Conservation (phyloP, 208 protist species). For the Crithidia expoeki region DNA sequence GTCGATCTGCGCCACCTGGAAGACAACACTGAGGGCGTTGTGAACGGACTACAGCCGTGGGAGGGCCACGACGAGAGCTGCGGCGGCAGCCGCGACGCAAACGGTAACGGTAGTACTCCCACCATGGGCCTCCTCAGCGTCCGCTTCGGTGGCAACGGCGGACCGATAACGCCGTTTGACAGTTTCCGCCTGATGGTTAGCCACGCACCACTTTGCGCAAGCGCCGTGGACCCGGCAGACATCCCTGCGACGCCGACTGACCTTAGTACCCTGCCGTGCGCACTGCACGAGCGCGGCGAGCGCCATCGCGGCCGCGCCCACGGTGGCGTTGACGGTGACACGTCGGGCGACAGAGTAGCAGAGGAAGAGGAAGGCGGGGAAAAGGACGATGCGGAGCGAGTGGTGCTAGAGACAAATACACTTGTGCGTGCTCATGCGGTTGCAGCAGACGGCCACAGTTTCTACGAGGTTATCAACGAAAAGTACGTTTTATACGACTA, state of each 20-base stretch:
- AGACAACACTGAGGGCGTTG: background rate
- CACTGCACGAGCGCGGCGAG: background rate
- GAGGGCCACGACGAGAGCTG: constrained; percentile 1
- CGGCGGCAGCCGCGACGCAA: constrained; percentile 12
- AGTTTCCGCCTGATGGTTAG: constrained; percentile 21
- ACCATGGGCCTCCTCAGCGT: background rate
- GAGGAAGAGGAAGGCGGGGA: background rate
- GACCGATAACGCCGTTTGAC: constrained; percentile 11
- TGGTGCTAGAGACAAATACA: constrained; percentile 29
- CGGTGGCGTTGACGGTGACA: background rate
- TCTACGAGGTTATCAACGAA: constrained; percentile 57
- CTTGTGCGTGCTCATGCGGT: constrained; percentile 6
- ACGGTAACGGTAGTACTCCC: background rate
- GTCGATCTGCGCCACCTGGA: background rate
- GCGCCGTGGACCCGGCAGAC: constrained; percentile 9
- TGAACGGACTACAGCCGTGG: constrained; percentile 1
- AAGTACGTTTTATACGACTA: constrained; percentile 73
- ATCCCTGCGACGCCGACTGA: constrained; percentile 26
- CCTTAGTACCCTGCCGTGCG: constrained; percentile 6
- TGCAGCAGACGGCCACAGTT: background rate
- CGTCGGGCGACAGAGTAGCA: background rate
- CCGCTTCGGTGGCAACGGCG: background rate
- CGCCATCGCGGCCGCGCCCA: background rate
- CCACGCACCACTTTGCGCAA: constrained; percentile 13
- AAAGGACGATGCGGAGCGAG: background rate